These are phyloP conservation scores for Hypoxylon sp. DNA, from an alignment of 2,329 filamentous ascomycete genomes.

Conservation along the genomic window DNA sequence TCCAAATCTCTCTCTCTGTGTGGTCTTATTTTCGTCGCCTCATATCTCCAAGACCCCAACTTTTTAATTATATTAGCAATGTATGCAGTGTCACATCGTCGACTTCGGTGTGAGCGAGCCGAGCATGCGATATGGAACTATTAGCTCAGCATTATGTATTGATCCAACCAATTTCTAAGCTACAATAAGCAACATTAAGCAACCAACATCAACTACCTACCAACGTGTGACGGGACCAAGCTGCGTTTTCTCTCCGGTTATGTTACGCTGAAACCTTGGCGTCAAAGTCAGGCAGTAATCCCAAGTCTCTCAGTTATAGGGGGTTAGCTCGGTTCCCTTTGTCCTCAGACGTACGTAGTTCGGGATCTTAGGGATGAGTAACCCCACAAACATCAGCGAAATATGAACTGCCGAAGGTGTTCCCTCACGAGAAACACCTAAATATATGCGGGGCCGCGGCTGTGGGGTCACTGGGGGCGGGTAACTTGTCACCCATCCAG, in stretches of 20 bases:
- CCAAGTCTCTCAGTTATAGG: slow-evolving; percentile 15
- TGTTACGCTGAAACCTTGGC: slow-evolving; percentile 29
- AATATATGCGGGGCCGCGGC: slow-evolving; percentile 45
- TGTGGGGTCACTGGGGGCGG: slow-evolving; percentile 18
- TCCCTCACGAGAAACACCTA: slow-evolving; percentile 35
- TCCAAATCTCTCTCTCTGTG: slow-evolving; percentile 29
- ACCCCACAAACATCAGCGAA: slow-evolving; percentile 32
- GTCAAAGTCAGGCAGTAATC: slow-evolving; percentile 10
- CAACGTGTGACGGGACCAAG: slow-evolving; percentile 22
- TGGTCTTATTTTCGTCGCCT: slow-evolving; percentile 26
- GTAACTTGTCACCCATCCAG: slow-evolving; percentile 12
- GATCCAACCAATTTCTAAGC: slow-evolving; percentile 34
- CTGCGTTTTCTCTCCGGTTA: slow-evolving; percentile 2
- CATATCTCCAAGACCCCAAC: slow-evolving; percentile 27
- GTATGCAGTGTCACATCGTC: slow-evolving; percentile 7
- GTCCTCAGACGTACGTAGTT: slow-evolving; percentile 23
- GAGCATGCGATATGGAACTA: slow-evolving; percentile 21
- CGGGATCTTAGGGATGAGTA: slow-evolving; percentile 31
- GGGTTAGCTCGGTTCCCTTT: slow-evolving; percentile 18
- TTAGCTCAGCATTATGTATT: slow-evolving; percentile 48
- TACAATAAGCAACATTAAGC: slow-evolving; percentile 33
- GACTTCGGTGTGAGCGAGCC: slow-evolving; percentile 21
- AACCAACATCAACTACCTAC: neutral
- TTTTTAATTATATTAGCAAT: slow-evolving; percentile 17
- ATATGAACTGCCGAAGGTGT: slow-evolving; percentile 46